These are phyloP conservation scores for Hymenoscyphus linearis DNA, from an alignment of 2,329 filamentous ascomycete genomes.

Conservation along the genomic window DNA sequence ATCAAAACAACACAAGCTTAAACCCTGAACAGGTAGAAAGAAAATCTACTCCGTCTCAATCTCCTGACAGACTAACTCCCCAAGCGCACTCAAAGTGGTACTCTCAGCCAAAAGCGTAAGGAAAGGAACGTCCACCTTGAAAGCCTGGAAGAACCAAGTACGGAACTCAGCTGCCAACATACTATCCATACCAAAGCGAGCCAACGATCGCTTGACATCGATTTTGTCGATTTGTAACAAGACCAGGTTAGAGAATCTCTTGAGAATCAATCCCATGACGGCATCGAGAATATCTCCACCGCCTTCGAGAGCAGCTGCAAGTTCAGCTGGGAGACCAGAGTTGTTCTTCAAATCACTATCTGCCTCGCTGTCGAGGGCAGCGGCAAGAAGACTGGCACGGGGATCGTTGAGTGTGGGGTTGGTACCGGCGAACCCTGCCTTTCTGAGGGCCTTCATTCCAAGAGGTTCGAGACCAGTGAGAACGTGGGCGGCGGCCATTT, in stretches of 20 bases:
- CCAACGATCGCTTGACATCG: slow-evolving; percentile 27
- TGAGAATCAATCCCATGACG: slow-evolving; percentile 13
- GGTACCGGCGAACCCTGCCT: slow-evolving; percentile 8
- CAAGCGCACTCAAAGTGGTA: slow-evolving; percentile 3
- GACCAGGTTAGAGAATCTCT: slow-evolving; percentile 23
- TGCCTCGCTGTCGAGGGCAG: background rate
- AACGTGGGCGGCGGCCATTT: slow-evolving; percentile 4
- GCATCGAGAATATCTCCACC: background rate
- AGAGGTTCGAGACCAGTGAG: slow-evolving; percentile 12
- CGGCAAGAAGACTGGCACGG: background rate
- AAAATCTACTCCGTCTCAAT: background rate
- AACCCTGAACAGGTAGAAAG: no score
- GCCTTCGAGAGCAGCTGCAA: slow-evolving; percentile 4
- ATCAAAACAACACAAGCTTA: no score
- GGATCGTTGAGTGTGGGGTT: slow-evolving; percentile 2
- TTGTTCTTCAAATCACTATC: slow-evolving; percentile 14
- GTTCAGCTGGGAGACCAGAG: slow-evolving; percentile 19
- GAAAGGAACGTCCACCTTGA: slow-evolving; percentile 34
- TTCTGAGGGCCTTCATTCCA: slow-evolving; percentile 2
- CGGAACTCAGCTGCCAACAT: slow-evolving; percentile 39
- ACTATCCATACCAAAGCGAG: slow-evolving; percentile 36
- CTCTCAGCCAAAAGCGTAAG: slow-evolving; percentile 18
- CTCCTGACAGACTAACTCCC: background rate
- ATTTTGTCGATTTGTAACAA: slow-evolving; percentile 8
- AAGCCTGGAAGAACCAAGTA: slow-evolving; percentile 32